Conservation (phyloP, 768 basidiomycete species). For the Xerocomellus amylosporus region DNA sequence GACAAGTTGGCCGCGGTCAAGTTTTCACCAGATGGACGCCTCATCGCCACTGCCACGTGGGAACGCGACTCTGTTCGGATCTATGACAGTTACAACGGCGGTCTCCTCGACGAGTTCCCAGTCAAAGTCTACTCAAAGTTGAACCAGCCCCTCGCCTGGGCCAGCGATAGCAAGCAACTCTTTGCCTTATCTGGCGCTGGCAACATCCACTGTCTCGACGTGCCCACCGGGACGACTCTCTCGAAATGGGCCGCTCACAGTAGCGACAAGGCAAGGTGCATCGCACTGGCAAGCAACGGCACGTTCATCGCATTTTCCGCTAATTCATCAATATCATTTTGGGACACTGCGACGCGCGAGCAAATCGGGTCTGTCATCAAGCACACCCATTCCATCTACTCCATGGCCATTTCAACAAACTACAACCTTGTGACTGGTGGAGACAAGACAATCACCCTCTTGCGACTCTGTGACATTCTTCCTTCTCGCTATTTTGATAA, state of each 20-base stretch:
- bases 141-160: background rate
- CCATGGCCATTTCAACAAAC: background rate
- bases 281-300: background rate
- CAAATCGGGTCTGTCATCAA: background rate
- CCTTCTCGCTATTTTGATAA: background rate
- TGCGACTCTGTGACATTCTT: background rate
- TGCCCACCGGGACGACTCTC: background rate
- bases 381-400: background rate
- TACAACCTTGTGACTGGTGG: background rate
- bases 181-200: background rate
- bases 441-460: background rate
- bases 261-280: background rate
- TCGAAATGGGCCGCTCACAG: background rate
- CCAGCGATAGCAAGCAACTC: background rate
- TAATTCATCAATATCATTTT: background rate
- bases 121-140: background rate
- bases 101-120: background rate
- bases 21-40: background rate
- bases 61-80: too few relatives aligned
- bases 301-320: background rate
- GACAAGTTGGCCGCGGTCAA: background rate
- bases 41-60: background rate
- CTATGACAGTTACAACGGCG: background rate
- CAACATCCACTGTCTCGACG: background rate
- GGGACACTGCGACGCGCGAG: background rate